phyloP scores from a whole-genome alignment of 108 stramenopile species.

The Aurantiochytrium sp. region DNA sequence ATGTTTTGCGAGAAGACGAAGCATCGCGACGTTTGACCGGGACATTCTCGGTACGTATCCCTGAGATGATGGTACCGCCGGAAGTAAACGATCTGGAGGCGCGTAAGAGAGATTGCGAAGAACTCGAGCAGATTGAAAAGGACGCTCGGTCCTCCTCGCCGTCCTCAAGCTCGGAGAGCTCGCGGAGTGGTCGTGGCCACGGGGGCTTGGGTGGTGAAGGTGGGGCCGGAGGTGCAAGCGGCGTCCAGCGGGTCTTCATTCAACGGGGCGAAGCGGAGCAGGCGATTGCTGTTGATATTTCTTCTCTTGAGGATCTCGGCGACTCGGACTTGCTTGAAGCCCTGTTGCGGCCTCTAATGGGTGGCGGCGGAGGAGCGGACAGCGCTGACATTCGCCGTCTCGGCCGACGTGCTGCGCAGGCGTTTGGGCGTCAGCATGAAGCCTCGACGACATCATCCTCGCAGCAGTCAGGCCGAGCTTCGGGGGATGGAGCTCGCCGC shows the following conservation, averaged over 20 bases:
- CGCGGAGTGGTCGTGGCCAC: not conserved
- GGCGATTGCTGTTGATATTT: not conserved
- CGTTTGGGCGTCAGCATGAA: not conserved
- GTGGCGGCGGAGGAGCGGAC: not conserved
- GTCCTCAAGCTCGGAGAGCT: not conserved
- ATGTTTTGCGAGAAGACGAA: not conserved
- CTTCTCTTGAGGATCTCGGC: not conserved
- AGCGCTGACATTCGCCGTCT: not conserved
- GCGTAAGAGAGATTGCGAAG: not conserved
- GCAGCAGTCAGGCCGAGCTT: not conserved
- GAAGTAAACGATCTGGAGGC: not conserved
- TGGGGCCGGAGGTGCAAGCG: not conserved
- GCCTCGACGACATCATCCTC: not conserved
- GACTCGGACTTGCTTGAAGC: conserved; percentile 2
- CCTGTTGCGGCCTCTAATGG: not conserved
- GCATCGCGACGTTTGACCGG: not conserved
- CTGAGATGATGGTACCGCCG: not conserved
- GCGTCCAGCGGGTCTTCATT: not conserved
- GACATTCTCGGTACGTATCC: not conserved
- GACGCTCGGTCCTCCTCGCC: too few relatives aligned
- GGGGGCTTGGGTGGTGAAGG: too few relatives aligned
- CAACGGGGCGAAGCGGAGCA: not conserved
- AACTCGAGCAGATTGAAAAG: not conserved
- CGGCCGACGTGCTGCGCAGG: not conserved
- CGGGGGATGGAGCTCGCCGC: not conserved